These are phyloP conservation scores for Candida tammaniensis DNA, from an alignment of 805 yeast species.

Conservation along the genomic window DNA sequence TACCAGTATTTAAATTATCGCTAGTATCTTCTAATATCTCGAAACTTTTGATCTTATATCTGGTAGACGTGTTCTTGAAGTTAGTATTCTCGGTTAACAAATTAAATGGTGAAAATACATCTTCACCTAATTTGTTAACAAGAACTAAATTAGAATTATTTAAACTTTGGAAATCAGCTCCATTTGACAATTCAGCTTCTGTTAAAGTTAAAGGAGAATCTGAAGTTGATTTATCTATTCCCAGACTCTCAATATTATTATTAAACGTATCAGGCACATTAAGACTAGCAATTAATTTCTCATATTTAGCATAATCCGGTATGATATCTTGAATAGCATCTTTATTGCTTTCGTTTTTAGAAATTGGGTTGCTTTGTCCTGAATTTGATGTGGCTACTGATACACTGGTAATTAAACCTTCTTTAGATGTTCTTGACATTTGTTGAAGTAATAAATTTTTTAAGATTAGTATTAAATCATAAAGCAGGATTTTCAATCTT, in stretches of 20 bases:
- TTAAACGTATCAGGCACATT: constrained; percentile 9
- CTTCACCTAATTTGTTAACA: constrained; percentile 9
- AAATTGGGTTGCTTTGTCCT: background rate
- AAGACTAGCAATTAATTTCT: constrained; percentile 5
- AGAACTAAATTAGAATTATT: constrained; percentile 27
- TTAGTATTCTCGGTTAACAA: constrained; percentile 9
- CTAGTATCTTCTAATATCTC: constrained; percentile 37
- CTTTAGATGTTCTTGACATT: constrained; percentile 2
- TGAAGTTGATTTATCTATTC: constrained; percentile 7
- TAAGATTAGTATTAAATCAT: constrained; percentile 56
- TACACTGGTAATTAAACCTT: background rate
- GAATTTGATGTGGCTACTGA: background rate
- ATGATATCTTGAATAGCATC: background rate
- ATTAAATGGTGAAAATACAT: constrained; percentile 11
- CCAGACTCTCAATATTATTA: constrained; percentile 5
- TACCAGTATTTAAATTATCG: constrained; percentile 25
- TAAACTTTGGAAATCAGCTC: constrained; percentile 31
- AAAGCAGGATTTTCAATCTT: constrained; percentile 53
- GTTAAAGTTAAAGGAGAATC: constrained; percentile 4
- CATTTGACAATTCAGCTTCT: constrained; percentile 8
- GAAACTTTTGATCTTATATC: constrained; percentile 32
- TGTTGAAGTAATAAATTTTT: constrained; percentile 32
- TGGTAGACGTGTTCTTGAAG: background rate
- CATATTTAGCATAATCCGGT: constrained; percentile 4
- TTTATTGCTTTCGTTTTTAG: background rate